Base-by-base conservation (phyloP, 306 rosid species). In the Oxytropis ochrocephala region DNA sequence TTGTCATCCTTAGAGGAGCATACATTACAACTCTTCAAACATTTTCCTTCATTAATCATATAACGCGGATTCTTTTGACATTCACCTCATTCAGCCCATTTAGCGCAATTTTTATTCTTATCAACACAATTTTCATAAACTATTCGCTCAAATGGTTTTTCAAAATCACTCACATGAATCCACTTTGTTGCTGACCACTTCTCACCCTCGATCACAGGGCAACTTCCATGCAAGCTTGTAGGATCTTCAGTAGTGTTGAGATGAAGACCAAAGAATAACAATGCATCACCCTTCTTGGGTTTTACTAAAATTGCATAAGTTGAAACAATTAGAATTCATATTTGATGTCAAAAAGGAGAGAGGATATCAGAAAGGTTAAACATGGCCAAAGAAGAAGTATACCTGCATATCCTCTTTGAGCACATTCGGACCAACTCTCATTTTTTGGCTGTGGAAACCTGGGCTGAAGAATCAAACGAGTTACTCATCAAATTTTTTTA, bases 161-260 rank as follows among this genome's bases (percentile, higher is more conserved):
- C 82, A 5, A 86, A 82, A 72, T 90, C 83, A 44, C 87, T 74
- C 63, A 94, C 97, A 14, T 94, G 99, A 80, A 94, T 88, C 96
- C 99, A 94, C n/a, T n/a, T n/a, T n/a, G n/a, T n/a, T n/a, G n/a
- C n/a, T n/a, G n/a, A n/a, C n/a, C n/a, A n/a, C n/a, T 94, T 94
- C 85, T 94, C 99, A 1, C 97, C 99, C 77, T 85, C 85, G 19
- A 94, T 85, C 30, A 94, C 99, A 0, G 96, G 99, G 75, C 99
- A 94, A 82, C 99, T 91, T 38, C 96, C 95, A 17, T 94, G 99
- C 83, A 87, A 85, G 72, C 99, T 94, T 29, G 2, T 68, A 30
- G 73, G 0, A 71, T 94, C 99, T 0, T 85, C 75, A 2, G 86
- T 84, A 11, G 86, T 89, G 36, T 90, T 84, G 0, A 85, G 95